Base-by-base conservation (phyloP, 2,329 filamentous ascomycete genomes). In the Aureobasidium lini region DNA sequence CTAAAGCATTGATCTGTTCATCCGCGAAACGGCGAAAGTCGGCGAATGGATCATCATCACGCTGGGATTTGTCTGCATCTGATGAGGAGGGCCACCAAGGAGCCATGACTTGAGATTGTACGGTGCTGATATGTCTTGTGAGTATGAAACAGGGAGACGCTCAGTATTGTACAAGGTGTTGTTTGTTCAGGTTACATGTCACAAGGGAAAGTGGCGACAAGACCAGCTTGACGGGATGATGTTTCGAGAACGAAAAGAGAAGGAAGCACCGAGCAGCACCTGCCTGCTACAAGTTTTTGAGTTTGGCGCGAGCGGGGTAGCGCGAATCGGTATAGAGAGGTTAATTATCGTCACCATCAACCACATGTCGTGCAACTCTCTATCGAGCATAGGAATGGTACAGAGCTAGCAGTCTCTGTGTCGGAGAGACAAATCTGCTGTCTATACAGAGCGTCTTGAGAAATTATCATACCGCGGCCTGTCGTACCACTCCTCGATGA, bases 21-120 rank as follows among this genome's bases (percentile, higher is more conserved):
- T 86, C 83, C 59, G 82, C 80, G 68, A 81, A 84, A 62, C 79
- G 80, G 64, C 83, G 83, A 71, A 85, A 84, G 32, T 78, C 75
- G 59, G 83, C 77, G 69, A 85, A 84, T 1, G 82, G 81, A 61
- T 84, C 84, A 61, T 74, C 68, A 5, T 54, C 50, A 54, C 50
- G 50, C 9, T 31, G 37, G 56, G 75, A 29, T 36, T 44, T 34
- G 23, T 59, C 32, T 32, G 15, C 1, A 7, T 15, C 37, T 10
- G 57, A 43, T 6, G 57, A 36, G 6, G 34, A 32, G 28, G 36
- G 32, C 29, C 46, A 50, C 57, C 57, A 59, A 11, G 57, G 57
- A 34, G 46, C 46, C 57, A 59, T 59, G 46, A 29, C 36, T 56
- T 57, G 31, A 16, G 11, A 40, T 31, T 23, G 15, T 50, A 9